These are phyloP conservation scores for Papiliotrema flavescens DNA, from an alignment of 1,284 basidiomycete species.

Conservation along the genomic window DNA sequence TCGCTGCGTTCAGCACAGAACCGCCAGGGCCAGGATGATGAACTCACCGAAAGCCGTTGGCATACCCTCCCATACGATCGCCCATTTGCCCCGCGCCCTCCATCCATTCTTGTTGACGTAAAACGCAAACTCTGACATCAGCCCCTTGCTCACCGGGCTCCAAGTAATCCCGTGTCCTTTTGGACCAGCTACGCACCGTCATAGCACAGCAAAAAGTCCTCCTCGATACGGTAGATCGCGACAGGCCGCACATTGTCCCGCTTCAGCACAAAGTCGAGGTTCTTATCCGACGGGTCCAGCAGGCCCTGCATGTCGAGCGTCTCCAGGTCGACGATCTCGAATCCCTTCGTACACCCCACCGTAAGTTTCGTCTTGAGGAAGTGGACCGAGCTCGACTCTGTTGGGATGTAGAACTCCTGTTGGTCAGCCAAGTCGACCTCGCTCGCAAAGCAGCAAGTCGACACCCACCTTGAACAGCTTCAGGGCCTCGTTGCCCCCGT, in stretches of 20 bases:
- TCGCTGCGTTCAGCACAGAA: conserved; percentile 55
- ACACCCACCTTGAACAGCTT: conserved; percentile 79
- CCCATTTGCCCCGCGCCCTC: conserved; percentile 84
- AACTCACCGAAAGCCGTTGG: conserved; percentile 87
- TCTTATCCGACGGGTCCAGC: conserved; percentile 86
- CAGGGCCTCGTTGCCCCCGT: conserved; percentile 85
- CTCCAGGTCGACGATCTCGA: conserved; percentile 98
- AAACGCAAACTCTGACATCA: conserved; percentile 82
- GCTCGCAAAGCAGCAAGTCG: neutral
- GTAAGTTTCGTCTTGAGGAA: conserved; percentile 98
- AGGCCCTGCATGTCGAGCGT: conserved; percentile 95
- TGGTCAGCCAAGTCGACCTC: neutral
- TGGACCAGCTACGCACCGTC: conserved; percentile 63
- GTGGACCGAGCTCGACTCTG: conserved; percentile 93
- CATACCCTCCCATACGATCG: conserved; percentile 94
- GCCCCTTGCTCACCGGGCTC: too few species aligned
- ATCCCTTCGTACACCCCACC: conserved; percentile 96
- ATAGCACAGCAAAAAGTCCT: conserved; percentile 96
- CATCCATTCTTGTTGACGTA: conserved; percentile 98
- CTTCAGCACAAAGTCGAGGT: conserved; percentile 90
- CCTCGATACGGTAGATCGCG: conserved; percentile 94
- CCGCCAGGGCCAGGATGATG: neutral
- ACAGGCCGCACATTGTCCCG: conserved; percentile 86
- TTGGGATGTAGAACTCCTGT: conserved; percentile 97
- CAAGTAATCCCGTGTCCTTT: too few species aligned